Percentiles rank a stretch among this genome's conserved stretches.
Conservation (phyloP, 805 yeast genomes). For the Yarrowia sp. region DNA sequence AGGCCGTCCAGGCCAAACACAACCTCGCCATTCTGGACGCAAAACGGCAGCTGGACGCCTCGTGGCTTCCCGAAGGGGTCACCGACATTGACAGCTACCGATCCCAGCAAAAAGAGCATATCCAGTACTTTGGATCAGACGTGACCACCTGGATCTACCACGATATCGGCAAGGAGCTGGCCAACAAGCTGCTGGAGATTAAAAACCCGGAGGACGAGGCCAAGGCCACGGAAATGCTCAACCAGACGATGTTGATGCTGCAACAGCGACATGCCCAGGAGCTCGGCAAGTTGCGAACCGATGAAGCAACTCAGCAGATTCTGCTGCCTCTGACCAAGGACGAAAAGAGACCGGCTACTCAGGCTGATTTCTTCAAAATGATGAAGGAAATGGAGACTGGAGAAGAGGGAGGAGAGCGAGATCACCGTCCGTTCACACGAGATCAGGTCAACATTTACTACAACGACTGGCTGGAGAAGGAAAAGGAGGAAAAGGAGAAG, state of each 20-base stretch:
- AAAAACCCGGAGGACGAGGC: constrained; percentile 10
- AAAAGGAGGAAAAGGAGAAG: not conserved
- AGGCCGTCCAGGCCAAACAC: constrained; percentile 19
- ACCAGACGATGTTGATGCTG: constrained; percentile 9
- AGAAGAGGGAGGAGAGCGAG: not conserved
- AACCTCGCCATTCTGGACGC: constrained; percentile 7
- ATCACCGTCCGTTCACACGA: constrained; percentile 6
- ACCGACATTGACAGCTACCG: constrained; percentile 5
- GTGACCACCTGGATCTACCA: constrained; percentile 23
- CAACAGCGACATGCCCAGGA: constrained; percentile 1
- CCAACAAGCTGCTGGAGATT: constrained; percentile 17
- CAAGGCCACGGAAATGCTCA: constrained; percentile 19
- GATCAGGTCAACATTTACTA: constrained; percentile 17
- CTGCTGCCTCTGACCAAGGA: constrained; percentile 20
- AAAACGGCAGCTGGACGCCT: not conserved
- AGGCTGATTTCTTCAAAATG: constrained; percentile 19
- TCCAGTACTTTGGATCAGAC: constrained; percentile 3
- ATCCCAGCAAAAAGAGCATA: not conserved
- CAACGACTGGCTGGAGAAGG: constrained; percentile 14
- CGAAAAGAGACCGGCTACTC: constrained; percentile 10
- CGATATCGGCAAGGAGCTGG: constrained; percentile 10
- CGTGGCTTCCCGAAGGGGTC: constrained; percentile 16
- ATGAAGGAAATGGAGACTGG: constrained; percentile 18
- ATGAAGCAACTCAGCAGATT: constrained; percentile 16
- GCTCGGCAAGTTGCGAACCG: constrained; percentile 6